Evolutionary conservation across 1,284 basidiomycete genomes (phyloP).

Genomic region (Sanghuangporus baumii): DNA sequence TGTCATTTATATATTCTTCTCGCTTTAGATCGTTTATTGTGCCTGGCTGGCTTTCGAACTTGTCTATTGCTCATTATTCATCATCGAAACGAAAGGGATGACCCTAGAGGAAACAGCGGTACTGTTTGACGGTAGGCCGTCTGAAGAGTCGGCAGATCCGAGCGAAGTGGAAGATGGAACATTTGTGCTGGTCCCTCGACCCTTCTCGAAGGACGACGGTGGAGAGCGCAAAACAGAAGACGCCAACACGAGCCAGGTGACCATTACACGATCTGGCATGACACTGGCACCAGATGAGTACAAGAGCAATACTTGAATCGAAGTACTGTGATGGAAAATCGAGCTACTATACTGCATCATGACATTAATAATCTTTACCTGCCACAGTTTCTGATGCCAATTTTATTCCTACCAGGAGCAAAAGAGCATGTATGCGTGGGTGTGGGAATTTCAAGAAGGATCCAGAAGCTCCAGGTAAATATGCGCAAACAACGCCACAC

Average conservation of each 20-base stretch:
- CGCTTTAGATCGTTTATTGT: conserved; percentile 53
- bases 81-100: conserved; percentile 67
- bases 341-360: not conserved
- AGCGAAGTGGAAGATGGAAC: not conserved
- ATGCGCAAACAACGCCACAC: not conserved
- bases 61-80: conserved; percentile 56
- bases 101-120: conserved; percentile 71
- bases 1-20: not conserved
- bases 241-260: not conserved
- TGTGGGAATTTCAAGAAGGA: not conserved
- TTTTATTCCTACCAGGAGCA: too few relatives aligned
- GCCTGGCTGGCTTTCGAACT: conserved; percentile 60
- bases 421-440: too few relatives aligned
- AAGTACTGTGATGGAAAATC: not conserved
- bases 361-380: not conserved
- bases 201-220: not conserved
- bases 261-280: not conserved
- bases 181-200: not conserved
- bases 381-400: not conserved
- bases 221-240: conserved; percentile 28
- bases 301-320: not conserved
- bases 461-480: not conserved
- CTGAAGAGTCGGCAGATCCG: conserved; percentile 9
- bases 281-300: not conserved
- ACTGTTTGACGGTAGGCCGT: conserved; percentile 61